These are phyloP conservation scores for Sergeia podlipaevii DNA, from an alignment of 208 protist species.

Conservation along the genomic window DNA sequence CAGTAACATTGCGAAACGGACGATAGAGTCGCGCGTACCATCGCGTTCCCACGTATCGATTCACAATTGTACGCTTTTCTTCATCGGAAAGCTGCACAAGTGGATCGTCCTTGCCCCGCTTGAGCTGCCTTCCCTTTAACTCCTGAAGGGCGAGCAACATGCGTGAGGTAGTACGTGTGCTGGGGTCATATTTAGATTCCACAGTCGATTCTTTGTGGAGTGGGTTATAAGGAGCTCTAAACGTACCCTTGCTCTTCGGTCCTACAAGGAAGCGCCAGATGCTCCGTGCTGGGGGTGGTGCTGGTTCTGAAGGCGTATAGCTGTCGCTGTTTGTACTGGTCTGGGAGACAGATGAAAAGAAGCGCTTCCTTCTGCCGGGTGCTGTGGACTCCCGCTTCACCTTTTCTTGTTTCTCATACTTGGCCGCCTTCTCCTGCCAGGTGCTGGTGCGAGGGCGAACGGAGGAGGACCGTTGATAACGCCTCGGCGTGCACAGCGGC, in stretches of 20 bases:
- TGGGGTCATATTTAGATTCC: conserved; percentile 18
- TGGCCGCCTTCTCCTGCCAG: conserved; percentile 23
- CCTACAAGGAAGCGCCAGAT: not conserved
- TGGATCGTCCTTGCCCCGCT: conserved; percentile 13
- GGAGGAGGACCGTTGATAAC: conserved; percentile 24
- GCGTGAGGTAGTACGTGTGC: conserved; percentile 17
- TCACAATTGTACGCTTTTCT: conserved; percentile 54
- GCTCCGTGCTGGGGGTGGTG: no score
- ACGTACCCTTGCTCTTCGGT: no score
- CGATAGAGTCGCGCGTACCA: conserved; percentile 52
- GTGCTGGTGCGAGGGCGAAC: conserved; percentile 12
- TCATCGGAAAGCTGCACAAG: conserved; percentile 49
- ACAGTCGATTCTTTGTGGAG: conserved; percentile 11
- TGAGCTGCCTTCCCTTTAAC: conserved; percentile 12
- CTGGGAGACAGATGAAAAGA: no score
- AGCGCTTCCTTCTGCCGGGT: no score
- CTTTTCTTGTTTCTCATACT: conserved; percentile 8
- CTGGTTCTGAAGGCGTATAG: no score
- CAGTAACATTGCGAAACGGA: conserved; percentile 44
- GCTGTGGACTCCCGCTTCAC: no score
- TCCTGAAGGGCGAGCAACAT: conserved; percentile 32
- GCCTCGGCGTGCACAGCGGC: conserved; percentile 1
- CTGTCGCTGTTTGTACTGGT: no score
- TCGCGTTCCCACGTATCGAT: conserved; percentile 36
- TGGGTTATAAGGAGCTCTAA: conserved; percentile 13